A percentile compares a stretch with the other conserved stretches of the same genome.
phyloP scores from a whole-genome alignment of 306 rosid genomes.

The Glycine soja region DNA sequence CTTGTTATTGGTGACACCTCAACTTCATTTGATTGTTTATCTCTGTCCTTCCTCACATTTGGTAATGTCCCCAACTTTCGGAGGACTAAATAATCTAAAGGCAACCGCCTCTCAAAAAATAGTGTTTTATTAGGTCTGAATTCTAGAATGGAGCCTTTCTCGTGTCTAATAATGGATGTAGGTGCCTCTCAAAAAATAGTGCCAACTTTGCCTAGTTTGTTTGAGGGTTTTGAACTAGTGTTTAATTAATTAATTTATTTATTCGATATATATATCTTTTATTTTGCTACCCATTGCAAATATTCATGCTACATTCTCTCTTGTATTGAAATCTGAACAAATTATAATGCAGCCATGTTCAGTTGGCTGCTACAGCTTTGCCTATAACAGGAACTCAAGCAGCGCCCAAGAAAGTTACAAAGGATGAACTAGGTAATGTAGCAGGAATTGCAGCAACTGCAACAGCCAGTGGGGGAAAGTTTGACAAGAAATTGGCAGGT shows the following conservation, averaged over 20 bases:
- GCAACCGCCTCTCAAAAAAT: not conserved
- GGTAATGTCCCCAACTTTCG: conserved; percentile 7
- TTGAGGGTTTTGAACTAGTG: not conserved
- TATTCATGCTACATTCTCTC: not conserved
- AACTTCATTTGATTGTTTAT: not conserved
- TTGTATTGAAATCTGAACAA: conserved; percentile 39
- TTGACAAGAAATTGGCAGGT: conserved; percentile 85
- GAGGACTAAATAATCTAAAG: not conserved
- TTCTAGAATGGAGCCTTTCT: too few relatives aligned
- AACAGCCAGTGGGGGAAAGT: conserved; percentile 97
- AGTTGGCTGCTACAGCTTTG: conserved; percentile 88
- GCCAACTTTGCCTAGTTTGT: not conserved
- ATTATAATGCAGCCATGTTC: conserved; percentile 75
- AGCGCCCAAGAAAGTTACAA: conserved; percentile 70
- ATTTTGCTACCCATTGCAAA: not conserved
- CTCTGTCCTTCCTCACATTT: not conserved
- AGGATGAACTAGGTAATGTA: conserved; percentile 77
- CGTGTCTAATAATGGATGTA: too few relatives aligned
- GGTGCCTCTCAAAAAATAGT: not conserved
- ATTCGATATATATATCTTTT: not conserved
- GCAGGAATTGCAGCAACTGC: conserved; percentile 93
- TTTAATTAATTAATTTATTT: not conserved
- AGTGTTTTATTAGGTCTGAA: too few relatives aligned
- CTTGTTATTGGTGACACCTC: not conserved
- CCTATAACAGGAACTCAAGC: conserved; percentile 94